Evolutionary conservation across 805 yeast genomes (phyloP), one percentile per base, ranked within the genome.

Genomic region (Candida takata): DNA sequence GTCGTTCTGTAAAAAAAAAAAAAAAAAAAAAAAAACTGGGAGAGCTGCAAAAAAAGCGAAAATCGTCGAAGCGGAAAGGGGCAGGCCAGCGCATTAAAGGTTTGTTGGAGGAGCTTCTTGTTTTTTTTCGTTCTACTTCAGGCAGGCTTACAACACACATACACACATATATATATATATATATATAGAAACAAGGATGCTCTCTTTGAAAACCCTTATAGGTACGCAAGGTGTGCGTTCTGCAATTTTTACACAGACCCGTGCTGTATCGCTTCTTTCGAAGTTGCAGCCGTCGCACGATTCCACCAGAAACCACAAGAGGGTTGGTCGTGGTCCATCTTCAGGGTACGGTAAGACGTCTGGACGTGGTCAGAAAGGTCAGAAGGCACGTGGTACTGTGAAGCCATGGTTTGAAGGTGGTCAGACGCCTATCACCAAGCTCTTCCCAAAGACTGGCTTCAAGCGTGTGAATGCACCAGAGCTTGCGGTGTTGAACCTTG

Each of bases 341-440:
- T 81, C 94, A 25, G 86, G 87, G 15, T 69, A 74, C 47, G 98
- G 98, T 66, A 88, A 90, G 62, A 92, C 97, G 4, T 77, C 97
- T 6, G 95, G 95, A 33, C 74, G 97, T 60, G 98, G 98, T 69
- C 95, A 85, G 54, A 92, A 92, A 65, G 98, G 98, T 76, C 97
- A 90, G 60, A 90, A 90, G 65, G 96, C 97, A 9, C 77, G 97
- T 63, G 84, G 90, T 26, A 74, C 79, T 28, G 90, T 90, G 21
- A 90, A 87, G 38, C 75, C 82, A 40, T 85, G 95, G 90, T 86
- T 90, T 57, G 98, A 92, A 68, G 98, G 98, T 76, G 97, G 98
- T 58, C 98, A 92, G 59, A 92, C 97, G 2, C 97, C 97, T 18
- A 81, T 55, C 77, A 77, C 60, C 74, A 83, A 60, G 65, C 83